A percentile compares a stretch with the other conserved stretches of the same genome.
phyloP scores from a whole-genome alignment of 2,329 filamentous ascomycete genomes.

The Madurella mycetomatis region DNA sequence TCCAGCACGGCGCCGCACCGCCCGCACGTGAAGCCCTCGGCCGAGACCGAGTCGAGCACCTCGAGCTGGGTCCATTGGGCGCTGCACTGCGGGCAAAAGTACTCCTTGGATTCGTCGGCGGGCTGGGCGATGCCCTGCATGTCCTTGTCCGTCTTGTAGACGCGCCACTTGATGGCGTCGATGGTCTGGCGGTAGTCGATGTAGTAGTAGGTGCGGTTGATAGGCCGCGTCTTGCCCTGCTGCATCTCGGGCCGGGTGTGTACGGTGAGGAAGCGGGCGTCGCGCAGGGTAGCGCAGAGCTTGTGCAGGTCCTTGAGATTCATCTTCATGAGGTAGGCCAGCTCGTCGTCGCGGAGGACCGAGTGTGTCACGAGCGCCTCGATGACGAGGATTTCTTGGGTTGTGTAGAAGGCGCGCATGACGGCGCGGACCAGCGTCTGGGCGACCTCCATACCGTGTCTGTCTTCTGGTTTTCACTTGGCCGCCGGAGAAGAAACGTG shows the following conservation, averaged over 20 bases:
- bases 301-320: slow-evolving; percentile 91
- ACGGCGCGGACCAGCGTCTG: slow-evolving; percentile 50
- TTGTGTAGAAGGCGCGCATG: slow-evolving; percentile 71
- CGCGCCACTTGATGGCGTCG: slow-evolving; percentile 92
- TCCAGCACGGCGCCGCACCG: slow-evolving; percentile 64
- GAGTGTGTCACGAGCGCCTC: slow-evolving; percentile 73
- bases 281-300: slow-evolving; percentile 76
- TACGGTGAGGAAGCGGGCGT: slow-evolving; percentile 81
- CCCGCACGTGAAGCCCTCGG: slow-evolving; percentile 75
- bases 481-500: neutral
- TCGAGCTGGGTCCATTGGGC: slow-evolving; percentile 87
- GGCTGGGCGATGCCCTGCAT: slow-evolving; percentile 81
- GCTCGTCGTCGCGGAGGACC: slow-evolving; percentile 78
- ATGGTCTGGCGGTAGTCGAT: slow-evolving; percentile 93
- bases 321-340: slow-evolving; percentile 81
- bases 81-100: slow-evolving; percentile 75
- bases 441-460: slow-evolving; percentile 22
- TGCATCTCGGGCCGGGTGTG: slow-evolving; percentile 72
- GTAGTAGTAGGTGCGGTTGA: slow-evolving; percentile 91
- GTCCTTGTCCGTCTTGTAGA: slow-evolving; percentile 81
- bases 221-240: slow-evolving; percentile 75
- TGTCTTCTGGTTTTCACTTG: slow-evolving; percentile 41
- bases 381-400: slow-evolving; percentile 69
- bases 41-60: slow-evolving; percentile 71
- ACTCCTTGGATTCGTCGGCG: slow-evolving; percentile 85